phyloP scores from a whole-genome alignment of 352 stramenopile species.

The Pythium myriotylum region DNA sequence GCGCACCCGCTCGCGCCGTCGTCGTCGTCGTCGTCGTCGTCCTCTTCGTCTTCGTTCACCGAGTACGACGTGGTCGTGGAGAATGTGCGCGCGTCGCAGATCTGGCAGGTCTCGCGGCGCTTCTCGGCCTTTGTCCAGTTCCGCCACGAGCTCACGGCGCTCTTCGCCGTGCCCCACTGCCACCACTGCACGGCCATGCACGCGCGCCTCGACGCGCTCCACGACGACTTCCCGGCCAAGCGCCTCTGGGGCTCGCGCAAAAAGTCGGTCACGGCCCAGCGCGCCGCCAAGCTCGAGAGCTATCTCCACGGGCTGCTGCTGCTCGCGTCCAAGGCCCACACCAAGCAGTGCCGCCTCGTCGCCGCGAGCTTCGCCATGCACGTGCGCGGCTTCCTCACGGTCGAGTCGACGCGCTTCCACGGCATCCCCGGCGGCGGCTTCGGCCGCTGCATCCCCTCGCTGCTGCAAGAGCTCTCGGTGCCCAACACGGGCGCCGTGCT shows the following conservation, averaged over 20 bases:
- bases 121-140: slow-evolving; percentile 72
- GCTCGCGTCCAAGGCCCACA: slow-evolving; percentile 52
- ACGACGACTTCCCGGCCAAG: slow-evolving; percentile 55
- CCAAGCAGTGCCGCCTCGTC: slow-evolving; percentile 61
- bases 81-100: slow-evolving; percentile 49
- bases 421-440: slow-evolving; percentile 37
- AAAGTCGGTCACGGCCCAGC: slow-evolving; percentile 38
- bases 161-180: slow-evolving; percentile 63
- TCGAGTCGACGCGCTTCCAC: slow-evolving; percentile 47
- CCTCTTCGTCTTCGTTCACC: slow-evolving; percentile 23
- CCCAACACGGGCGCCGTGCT: slow-evolving; percentile 14
- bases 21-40: background rate
- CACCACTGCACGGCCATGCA: slow-evolving; percentile 59
- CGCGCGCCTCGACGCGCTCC: slow-evolving; percentile 45
- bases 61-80: slow-evolving; percentile 72
- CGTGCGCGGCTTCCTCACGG: slow-evolving; percentile 62
- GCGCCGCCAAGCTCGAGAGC: slow-evolving; percentile 52
- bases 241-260: slow-evolving; percentile 62
- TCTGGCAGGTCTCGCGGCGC: slow-evolving; percentile 67
- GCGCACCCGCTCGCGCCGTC: background rate
- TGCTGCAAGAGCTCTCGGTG: slow-evolving; percentile 50
- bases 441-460: slow-evolving; percentile 41
- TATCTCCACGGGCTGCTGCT: slow-evolving; percentile 62
- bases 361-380: slow-evolving; percentile 52
- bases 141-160: slow-evolving; percentile 50